phyloP scores from a whole-genome alignment of 225 moss, liverwort and hornwort species.

The Thuidium tamariscinum region DNA sequence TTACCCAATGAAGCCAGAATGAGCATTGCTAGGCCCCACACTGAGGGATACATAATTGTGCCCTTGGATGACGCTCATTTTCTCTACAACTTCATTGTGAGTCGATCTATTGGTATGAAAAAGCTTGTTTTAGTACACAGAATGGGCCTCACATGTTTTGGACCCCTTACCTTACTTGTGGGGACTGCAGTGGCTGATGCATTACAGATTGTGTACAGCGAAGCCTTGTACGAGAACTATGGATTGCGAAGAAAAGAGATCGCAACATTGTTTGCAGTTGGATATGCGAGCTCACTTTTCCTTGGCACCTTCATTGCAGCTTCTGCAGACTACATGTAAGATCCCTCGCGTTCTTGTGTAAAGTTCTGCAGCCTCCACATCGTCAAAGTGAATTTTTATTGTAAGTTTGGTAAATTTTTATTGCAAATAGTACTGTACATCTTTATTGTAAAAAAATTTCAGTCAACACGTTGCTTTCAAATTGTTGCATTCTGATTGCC shows the following conservation, averaged over 20 bases:
- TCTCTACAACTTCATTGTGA: background rate
- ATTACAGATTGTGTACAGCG: slow-evolving; percentile 43
- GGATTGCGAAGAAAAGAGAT: slow-evolving; percentile 42
- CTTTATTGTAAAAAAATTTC: too few relatives aligned
- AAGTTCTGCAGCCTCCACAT: background rate
- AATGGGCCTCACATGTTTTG: background rate
- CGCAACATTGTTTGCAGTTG: slow-evolving; percentile 28
- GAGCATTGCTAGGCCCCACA: background rate
- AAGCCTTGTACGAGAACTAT: slow-evolving; percentile 52
- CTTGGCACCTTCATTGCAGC: slow-evolving; percentile 40
- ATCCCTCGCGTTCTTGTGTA: background rate
- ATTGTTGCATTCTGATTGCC: background rate
- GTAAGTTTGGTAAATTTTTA: background rate
- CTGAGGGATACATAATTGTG: background rate
- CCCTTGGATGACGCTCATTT: background rate
- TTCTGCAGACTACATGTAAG: slow-evolving; percentile 46
- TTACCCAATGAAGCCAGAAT: background rate
- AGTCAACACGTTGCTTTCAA: background rate
- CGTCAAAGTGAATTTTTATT: background rate
- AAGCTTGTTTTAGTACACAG: background rate
- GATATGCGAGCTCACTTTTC: slow-evolving; percentile 36
- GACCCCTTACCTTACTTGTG: background rate
- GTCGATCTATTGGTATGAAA: background rate
- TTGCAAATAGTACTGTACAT: too few relatives aligned
- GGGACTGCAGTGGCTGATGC: slow-evolving; percentile 42